Conservation (phyloP, 1,139 yeast genomes). For the Scheffersomyces lignicola region DNA sequence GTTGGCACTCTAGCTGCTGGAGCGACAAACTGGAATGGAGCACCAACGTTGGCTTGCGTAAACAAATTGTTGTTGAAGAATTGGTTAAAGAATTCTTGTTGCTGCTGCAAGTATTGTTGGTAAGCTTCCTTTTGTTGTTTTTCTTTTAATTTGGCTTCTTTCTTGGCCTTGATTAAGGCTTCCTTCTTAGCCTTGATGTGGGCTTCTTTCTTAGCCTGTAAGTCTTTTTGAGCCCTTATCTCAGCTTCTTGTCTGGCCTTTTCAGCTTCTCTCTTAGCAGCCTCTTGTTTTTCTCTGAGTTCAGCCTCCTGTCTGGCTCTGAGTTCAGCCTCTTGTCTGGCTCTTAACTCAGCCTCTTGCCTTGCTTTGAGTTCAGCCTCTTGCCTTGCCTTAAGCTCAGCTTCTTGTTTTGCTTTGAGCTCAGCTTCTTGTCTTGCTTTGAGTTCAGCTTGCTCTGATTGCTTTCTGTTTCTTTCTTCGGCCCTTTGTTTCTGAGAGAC, state of each 20-base stretch:
- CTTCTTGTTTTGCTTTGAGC: slow-evolving; percentile 15
- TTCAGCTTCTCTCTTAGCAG: slow-evolving; percentile 9
- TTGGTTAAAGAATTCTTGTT: slow-evolving; percentile 21
- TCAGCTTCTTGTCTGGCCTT: slow-evolving; percentile 11
- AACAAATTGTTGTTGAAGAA: slow-evolving; percentile 15
- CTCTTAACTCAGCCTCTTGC: slow-evolving; percentile 14
- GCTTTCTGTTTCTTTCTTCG: slow-evolving; percentile 7
- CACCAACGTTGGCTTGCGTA: background rate
- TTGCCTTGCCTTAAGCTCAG: slow-evolving; percentile 13
- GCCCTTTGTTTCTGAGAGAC: slow-evolving; percentile 5
- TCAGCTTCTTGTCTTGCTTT: slow-evolving; percentile 16
- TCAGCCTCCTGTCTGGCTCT: slow-evolving; percentile 13
- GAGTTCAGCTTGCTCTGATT: slow-evolving; percentile 11
- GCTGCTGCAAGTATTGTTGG: slow-evolving; percentile 13
- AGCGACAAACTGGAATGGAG: background rate
- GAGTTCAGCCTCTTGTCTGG: slow-evolving; percentile 13
- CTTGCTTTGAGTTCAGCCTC: slow-evolving; percentile 12
- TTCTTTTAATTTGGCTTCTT: slow-evolving; percentile 23
- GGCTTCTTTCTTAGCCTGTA: slow-evolving; percentile 9
- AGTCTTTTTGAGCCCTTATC: slow-evolving; percentile 9
- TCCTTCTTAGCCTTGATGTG: slow-evolving; percentile 33
- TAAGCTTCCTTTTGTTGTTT: slow-evolving; percentile 20
- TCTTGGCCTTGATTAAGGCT: slow-evolving; percentile 35
- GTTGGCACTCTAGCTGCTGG: background rate
- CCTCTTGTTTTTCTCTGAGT: slow-evolving; percentile 12